These are phyloP conservation scores for Pelagophyceae sp. DNA, from an alignment of 352 stramenopile genomes.

Conservation along the genomic window DNA sequence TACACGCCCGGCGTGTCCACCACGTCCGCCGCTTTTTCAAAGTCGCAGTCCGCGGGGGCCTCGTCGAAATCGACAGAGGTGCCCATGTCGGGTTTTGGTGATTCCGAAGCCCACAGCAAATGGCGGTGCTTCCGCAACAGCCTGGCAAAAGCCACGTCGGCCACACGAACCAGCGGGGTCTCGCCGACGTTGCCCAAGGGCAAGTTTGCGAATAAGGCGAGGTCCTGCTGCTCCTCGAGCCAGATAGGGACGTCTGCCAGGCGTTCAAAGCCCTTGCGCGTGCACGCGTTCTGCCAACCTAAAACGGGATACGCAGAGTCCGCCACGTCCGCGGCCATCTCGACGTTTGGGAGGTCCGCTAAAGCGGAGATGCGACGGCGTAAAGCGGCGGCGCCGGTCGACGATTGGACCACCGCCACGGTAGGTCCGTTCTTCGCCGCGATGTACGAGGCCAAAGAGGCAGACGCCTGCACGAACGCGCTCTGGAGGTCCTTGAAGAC, in stretches of 20 bases:
- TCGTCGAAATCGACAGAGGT: conserved; percentile 58
- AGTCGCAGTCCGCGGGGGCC: conserved; percentile 51
- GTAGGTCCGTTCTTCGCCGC: conserved; percentile 73
- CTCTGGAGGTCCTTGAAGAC: conserved; percentile 56
- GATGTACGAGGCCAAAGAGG: conserved; percentile 61
- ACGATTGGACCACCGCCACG: conserved; percentile 70
- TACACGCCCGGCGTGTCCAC: conserved; percentile 62
- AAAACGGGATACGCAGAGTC: conserved; percentile 71
- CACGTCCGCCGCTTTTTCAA: conserved; percentile 30
- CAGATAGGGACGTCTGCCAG: conserved; percentile 70
- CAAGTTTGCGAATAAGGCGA: conserved; percentile 71
- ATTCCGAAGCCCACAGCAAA: conserved; percentile 84
- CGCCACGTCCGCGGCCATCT: conserved; percentile 66
- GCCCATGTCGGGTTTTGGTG: conserved; percentile 75
- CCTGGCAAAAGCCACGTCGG: conserved; percentile 83
- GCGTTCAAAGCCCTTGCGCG: conserved; percentile 58
- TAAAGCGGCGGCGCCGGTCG: conserved; percentile 37
- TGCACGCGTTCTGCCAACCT: conserved; percentile 80
- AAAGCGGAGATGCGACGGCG: conserved; percentile 61
- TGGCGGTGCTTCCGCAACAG: conserved; percentile 82
- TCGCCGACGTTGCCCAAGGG: conserved; percentile 85
- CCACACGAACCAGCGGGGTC: conserved; percentile 76
- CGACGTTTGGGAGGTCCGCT: conserved; percentile 79
- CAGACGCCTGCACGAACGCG: conserved; percentile 72
- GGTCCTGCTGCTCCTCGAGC: conserved; percentile 61